phyloP scores from a whole-genome alignment of 2,329 filamentous ascomycete genomes.

The Pseudovirgaria hyperparasitica region DNA sequence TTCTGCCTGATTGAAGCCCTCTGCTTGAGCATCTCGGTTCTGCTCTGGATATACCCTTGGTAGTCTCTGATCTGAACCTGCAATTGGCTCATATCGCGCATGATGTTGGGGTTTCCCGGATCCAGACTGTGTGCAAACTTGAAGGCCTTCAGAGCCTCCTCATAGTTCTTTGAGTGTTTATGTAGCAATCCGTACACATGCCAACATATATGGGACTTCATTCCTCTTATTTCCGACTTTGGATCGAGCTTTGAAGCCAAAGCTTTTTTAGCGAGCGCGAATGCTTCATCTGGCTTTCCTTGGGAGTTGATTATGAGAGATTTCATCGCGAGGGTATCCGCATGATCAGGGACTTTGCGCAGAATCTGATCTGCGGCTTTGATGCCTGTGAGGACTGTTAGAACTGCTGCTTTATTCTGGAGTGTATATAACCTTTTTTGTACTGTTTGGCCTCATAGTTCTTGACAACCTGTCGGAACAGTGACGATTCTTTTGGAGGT shows the following conservation, averaged over 20 bases:
- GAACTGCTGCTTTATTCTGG: conserved; percentile 4
- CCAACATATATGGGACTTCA: conserved; percentile 99
- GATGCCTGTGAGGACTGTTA: conserved; percentile 46
- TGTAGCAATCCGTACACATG: conserved; percentile 96
- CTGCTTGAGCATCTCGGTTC: conserved; percentile 75
- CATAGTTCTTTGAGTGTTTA: conserved; percentile 90
- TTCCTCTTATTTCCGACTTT: conserved; percentile 99
- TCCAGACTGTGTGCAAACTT: conserved; percentile 88
- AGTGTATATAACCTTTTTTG: conserved; percentile 53
- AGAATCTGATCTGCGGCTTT: conserved; percentile 96
- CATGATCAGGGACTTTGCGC: conserved; percentile 88
- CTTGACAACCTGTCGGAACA: conserved; percentile 90
- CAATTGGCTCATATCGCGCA: conserved; percentile 81
- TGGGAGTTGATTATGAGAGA: conserved; percentile 89
- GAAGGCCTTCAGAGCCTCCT: conserved; percentile 98
- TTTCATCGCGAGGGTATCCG: conserved; percentile 98
- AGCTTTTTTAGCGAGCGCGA: conserved; percentile 81
- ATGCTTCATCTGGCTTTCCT: conserved; percentile 88
- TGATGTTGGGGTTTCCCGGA: conserved; percentile 88
- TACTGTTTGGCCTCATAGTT: conserved; percentile 98
- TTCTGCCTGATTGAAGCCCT: conserved; percentile 74
- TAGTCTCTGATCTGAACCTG: conserved; percentile 97
- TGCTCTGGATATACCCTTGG: conserved; percentile 81
- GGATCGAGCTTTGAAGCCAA: conserved; percentile 90
- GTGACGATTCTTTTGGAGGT: conserved; percentile 89